Base-by-base conservation (phyloP, 768 basidiomycete species). In the Calocybe cyanea region DNA sequence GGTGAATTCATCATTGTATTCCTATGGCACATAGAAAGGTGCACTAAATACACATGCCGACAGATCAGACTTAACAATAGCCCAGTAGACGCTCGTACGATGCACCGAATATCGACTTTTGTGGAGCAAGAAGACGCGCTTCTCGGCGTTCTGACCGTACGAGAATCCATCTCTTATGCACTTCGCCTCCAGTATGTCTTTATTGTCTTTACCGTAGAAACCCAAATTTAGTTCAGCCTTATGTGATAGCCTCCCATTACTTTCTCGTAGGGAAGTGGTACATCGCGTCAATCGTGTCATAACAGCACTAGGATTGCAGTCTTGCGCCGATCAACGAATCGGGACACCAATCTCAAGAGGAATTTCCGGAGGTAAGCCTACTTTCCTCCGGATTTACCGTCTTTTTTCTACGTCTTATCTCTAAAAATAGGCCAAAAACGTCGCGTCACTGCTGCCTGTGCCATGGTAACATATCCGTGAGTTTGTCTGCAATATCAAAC, bases 81-180 rank as follows among this genome's bases (percentile, higher is more conserved):
- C 38, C 14, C 34, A 2, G 42, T 73, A 1, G 46, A 48, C 14
- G 56, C 58, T 1, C 46, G 43, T n/a, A 37, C 43, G 14, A 72
- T 74, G 63, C 63, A 68, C 47, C 61, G 53, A 40, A 70, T 67
- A 40, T 80, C 60, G 5, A 68, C 66, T 4, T 81, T 77, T 47
- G 79, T 81, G 15, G 80, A 81, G 57, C 80, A 83, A 51, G 75
- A 77, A 49, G 81, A 83, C 50, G 73, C 78, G 0, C 63, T 83
- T 1, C 60, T 81, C 7, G 80, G 80, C 4, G 76, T 77, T 11
- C 59, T 82, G 23, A 79, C 80, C 13, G 80, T 80, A 11, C 63
- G 70, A 1, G 79, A 83, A 58, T 77, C 77, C 0, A 66, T 83
- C 23, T 50, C 64, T 0, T 81, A 76, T 55, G 72, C 78, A 1